These are phyloP conservation scores for Cyanodermella asteris DNA, from an alignment of 2,329 filamentous ascomycete genomes.

Conservation along the genomic window DNA sequence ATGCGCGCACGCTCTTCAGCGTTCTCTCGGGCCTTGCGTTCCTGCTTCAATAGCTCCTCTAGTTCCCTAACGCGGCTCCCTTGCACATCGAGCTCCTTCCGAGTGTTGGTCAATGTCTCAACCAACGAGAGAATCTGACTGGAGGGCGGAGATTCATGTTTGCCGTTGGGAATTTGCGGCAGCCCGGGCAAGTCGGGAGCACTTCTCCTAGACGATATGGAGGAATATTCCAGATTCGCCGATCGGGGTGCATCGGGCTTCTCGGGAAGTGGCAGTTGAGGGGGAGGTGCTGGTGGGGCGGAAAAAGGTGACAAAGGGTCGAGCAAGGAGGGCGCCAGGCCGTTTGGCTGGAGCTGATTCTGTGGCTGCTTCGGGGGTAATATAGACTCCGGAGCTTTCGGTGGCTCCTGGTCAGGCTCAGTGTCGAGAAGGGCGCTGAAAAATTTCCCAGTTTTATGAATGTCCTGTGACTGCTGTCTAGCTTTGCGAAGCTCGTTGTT, in stretches of 20 bases:
- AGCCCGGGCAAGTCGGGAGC: constrained; percentile 37
- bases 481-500: constrained; percentile 86
- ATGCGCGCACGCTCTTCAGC: constrained; percentile 64
- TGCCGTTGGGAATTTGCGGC: too few species aligned
- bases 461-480: constrained; percentile 66
- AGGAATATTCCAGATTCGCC: constrained; percentile 9
- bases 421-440: constrained; percentile 55
- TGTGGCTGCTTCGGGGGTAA: constrained; percentile 20
- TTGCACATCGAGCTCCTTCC: constrained; percentile 72
- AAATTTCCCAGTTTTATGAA: constrained; percentile 63
- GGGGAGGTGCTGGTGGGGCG: constrained; percentile 79
- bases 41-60: constrained; percentile 55
- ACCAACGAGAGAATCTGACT: constrained; percentile 68
- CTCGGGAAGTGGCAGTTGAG: constrained; percentile 78
- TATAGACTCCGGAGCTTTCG: constrained; percentile 25
- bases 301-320: constrained; percentile 73
- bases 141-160: too few species aligned
- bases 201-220: too few species aligned
- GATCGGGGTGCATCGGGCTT: constrained; percentile 52
- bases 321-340: constrained; percentile 27
- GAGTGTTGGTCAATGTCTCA: constrained; percentile 63
- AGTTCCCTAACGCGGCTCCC: constrained; percentile 57
- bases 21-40: constrained; percentile 58
- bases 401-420: constrained; percentile 34
- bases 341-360: constrained; percentile 22